These are phyloP conservation scores for Linnemannia hyalina DNA, from an alignment of 192 early-diverging fungal genomes.

Conservation along the genomic window DNA sequence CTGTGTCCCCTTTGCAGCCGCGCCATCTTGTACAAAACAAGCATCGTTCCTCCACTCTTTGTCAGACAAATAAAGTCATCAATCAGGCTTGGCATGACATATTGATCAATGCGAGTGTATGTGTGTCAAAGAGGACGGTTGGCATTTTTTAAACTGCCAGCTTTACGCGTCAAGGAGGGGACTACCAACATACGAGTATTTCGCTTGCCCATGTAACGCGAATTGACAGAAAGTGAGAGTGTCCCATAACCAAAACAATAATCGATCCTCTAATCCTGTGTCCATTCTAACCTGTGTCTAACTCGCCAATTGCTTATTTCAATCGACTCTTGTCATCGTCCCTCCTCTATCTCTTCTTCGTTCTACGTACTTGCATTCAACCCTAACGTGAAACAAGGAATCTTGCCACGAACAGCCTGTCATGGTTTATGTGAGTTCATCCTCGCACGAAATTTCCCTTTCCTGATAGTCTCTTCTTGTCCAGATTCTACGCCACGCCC, in stretches of 20 bases:
- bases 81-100: not conserved
- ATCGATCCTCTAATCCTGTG: too few species aligned
- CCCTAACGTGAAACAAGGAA: too few species aligned
- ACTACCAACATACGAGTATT: not conserved
- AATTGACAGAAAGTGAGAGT: not conserved
- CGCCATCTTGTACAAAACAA: not conserved
- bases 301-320: not conserved
- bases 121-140: not conserved
- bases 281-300: not conserved
- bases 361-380: too few species aligned
- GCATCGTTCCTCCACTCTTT: not conserved
- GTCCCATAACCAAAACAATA: not conserved
- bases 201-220: not conserved
- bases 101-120: not conserved
- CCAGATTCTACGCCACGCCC: too few species aligned
- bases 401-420: too few species aligned
- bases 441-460: too few species aligned
- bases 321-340: not conserved
- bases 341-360: not conserved
- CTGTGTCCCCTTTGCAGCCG: too few species aligned
- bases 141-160: too few species aligned
- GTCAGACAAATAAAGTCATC: too few species aligned
- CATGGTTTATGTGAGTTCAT: too few species aligned
- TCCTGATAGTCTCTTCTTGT: too few species aligned
- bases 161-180: not conserved